phyloP scores from a whole-genome alignment of 768 basidiomycete species.

The Trametes gibbosa region DNA sequence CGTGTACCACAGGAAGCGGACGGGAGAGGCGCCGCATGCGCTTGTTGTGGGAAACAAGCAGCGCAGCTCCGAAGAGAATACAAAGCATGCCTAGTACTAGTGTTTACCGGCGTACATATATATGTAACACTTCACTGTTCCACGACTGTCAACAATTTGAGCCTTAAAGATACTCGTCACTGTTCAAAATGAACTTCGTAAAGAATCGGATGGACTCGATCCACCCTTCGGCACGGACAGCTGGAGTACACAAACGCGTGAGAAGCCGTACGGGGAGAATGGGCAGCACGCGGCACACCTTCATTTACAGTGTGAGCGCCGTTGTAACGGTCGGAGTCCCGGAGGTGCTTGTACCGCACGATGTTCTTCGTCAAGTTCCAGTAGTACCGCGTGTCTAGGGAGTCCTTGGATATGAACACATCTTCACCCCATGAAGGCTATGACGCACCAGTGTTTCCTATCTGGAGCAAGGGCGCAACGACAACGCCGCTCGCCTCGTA shows the following conservation, averaged over 20 bases:
- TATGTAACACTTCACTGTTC: no score
- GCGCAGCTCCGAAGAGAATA: no score
- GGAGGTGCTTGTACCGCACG: slow-evolving; percentile 56
- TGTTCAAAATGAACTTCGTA: slow-evolving; percentile 62
- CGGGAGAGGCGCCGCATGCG: no score
- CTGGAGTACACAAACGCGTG: slow-evolving; percentile 32
- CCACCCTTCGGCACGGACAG: slow-evolving; percentile 45
- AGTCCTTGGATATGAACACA: not conserved
- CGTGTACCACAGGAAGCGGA: no score
- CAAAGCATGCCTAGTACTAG: no score
- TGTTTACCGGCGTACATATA: no score
- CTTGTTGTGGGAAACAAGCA: no score
- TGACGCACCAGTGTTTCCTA: slow-evolving; percentile 27
- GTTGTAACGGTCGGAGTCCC: slow-evolving; percentile 18
- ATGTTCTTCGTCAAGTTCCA: slow-evolving; percentile 54
- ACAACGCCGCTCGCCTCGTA: slow-evolving; percentile 20
- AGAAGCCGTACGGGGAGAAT: not conserved
- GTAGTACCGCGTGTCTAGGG: slow-evolving; percentile 42
- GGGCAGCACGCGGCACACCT: slow-evolving; percentile 39
- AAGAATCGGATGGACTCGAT: slow-evolving; percentile 69
- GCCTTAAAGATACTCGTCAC: slow-evolving; percentile 44
- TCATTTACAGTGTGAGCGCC: slow-evolving; percentile 73
- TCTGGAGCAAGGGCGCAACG: slow-evolving; percentile 16
- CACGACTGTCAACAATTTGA: not conserved
- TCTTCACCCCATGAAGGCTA: no score